Evolutionary conservation across 495 filamentous ascomycete species (phyloP), one percentile per base, ranked within the genome.

Genomic region (Aspergillus nanangensis): DNA sequence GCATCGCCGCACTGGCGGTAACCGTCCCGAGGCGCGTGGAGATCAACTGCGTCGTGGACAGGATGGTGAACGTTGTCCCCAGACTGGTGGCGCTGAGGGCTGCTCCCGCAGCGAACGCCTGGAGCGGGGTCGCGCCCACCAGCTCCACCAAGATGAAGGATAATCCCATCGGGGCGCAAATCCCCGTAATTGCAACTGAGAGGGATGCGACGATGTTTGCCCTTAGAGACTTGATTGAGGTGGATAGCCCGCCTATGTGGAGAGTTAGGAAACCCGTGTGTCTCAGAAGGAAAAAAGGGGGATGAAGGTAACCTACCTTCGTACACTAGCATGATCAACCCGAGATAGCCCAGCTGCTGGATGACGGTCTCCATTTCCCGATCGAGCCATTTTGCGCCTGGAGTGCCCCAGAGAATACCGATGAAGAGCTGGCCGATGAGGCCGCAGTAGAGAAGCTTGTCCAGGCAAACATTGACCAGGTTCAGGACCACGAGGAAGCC

Each of bases 11-110:
- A 44, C 78, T 81, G 8, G 76, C 74, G 1, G 89, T 75, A 0
- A 93, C 82, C 0, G 77, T 76, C 0, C 88, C 88, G 2, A 91
- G 62, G 3, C 84, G 73, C 2, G 83, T 87, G 3, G 69, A 59
- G 17, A 71, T 67, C 10, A 85, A 65, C 7, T 67, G 72, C 1
- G 72, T 76, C 29, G 79, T 76, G 10, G 67, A 67, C 0, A 95
- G 70, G 22, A 93, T 79, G 3, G 84, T 79, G 44, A 91, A 92
- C 0, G 85, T 93, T 0, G 87, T 92, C 4, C 88, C 87, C 0
- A 93, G 65, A 50, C 80, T 84, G 2, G 88, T 93, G 3, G 83
- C 81, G 52, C 82, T 88, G 5, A 93, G 69, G 2, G 88, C 81
- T 5, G 88, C 86, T 15, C 87, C 88, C 8, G 87, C 80, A 3